A percentile compares a stretch with the other conserved stretches of the same genome.
phyloP scores from a whole-genome alignment of 148 eudicot species.

The Rheum nobile region DNA sequence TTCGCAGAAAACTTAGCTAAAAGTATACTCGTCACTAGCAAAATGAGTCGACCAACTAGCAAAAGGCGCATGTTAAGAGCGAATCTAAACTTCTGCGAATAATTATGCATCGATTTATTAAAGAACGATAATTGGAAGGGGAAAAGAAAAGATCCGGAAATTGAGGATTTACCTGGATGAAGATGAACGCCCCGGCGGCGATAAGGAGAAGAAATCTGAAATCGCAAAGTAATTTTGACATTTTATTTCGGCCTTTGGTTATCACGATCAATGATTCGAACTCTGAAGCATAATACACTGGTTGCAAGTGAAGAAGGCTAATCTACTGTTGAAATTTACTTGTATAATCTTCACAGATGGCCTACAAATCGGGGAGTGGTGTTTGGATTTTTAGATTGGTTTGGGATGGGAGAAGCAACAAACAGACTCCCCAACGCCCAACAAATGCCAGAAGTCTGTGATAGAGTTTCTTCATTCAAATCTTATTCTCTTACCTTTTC shows the following conservation, averaged over 20 bases:
- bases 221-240: constrained; percentile 48
- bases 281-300: not conserved
- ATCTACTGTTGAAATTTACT: not conserved
- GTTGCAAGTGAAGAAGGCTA: not conserved
- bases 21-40: not conserved
- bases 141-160: not conserved
- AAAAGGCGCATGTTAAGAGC: not conserved
- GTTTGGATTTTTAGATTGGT: not conserved
- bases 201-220: constrained; percentile 61
- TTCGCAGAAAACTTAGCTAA: not conserved
- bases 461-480: not conserved
- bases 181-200: constrained; percentile 63
- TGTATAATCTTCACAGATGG: not conserved
- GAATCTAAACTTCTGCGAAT: not conserved
- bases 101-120: not conserved
- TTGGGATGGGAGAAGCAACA: not conserved
- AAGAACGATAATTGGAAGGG: not conserved
- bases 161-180: constrained; percentile 52
- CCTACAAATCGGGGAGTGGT: not conserved
- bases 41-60: not conserved
- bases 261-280: constrained; percentile 1
- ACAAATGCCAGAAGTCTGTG: not conserved
- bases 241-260: constrained; percentile 3
- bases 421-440: constrained; percentile 8
- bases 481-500: not conserved